Evolutionary conservation across 2,329 filamentous ascomycete genomes (phyloP), one percentile per base, ranked within the genome.

Genomic region (Colletotrichum sp.): DNA sequence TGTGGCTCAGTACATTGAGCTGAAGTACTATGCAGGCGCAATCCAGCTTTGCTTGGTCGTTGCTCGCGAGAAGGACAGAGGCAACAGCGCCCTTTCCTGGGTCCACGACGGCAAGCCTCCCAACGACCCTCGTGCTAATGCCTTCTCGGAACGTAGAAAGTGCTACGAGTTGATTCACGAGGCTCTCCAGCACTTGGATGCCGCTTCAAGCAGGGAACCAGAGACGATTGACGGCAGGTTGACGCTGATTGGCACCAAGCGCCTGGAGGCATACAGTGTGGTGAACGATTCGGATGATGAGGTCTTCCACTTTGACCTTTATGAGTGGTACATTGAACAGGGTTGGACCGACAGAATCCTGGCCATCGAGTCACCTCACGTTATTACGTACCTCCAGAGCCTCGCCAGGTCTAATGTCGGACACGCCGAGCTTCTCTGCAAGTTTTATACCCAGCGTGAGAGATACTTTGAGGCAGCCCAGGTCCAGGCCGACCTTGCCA

Each of bases 271-370:
- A 0, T 98, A 98, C 84, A 91, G 93, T 60, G 94, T 98, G 4
- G 96, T 99, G 79, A 95, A 97, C 81, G 91, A 91, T 74, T 98
- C 96, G 0, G 91, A 93, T 16, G 97, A 99, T 79, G 95, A 98
- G 81, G 94, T 98, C 6, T 99, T 99, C 87, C 94, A 98, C 83
- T 97, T 95, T 76, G 95, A 95, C 80, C 89, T 99, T n/a, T 99
- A 98, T 83, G 96, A 98, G 81, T 99, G 97, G 96, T 99, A 99
- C 84, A 93, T 98, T 78, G 86, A 90, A 70, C 93, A 96, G 82
- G 94, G 94, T 22, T 96, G 95, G 92, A 94, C 92, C 12, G 95
- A 98, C 77, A 93, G 96, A 16, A 90, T 99, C 32, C 91, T 99
- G 39, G 92, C 94, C 43, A 95, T 97, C 67, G 91, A 96, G 73